A percentile compares a stretch with the other conserved stretches of the same genome.
These are phyloP conservation scores for Chaetothyriales sp. DNA, from an alignment of 2,329 filamentous ascomycete genomes.

Conservation along the genomic window DNA sequence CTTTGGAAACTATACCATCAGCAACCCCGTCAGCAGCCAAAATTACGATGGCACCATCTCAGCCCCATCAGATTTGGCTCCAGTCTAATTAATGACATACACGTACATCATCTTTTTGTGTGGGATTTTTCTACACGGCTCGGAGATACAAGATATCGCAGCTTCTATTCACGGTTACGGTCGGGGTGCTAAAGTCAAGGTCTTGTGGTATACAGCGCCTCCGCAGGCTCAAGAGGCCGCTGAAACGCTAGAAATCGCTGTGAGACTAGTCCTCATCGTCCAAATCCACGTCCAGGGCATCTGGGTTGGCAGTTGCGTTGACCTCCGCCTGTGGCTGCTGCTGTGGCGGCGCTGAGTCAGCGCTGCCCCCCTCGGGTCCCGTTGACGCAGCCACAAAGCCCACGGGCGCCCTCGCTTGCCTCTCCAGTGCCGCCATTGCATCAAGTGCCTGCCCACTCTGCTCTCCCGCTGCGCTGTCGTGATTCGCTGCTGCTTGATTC, in stretches of 20 bases:
- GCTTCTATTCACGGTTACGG: too few species aligned
- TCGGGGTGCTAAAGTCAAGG: too few species aligned
- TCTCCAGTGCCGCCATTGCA: slow-evolving; percentile 79
- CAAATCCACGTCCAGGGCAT: slow-evolving; percentile 72
- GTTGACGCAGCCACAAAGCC: slow-evolving; percentile 85
- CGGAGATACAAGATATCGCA: too few species aligned
- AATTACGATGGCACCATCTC: too few species aligned
- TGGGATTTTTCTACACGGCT: too few species aligned
- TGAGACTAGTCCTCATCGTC: slow-evolving; percentile 19
- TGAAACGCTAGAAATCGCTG: not conserved
- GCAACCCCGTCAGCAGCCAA: too few species aligned
- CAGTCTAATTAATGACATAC: too few species aligned
- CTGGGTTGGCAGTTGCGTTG: slow-evolving; percentile 55
- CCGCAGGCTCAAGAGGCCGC: not conserved
- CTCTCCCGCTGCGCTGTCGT: slow-evolving; percentile 31
- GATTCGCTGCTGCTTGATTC: slow-evolving; percentile 37
- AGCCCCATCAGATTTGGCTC: too few species aligned
- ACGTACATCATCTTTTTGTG: too few species aligned
- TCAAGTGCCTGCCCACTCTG: slow-evolving; percentile 39
- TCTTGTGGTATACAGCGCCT: too few species aligned
- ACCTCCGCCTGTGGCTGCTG: slow-evolving; percentile 24
- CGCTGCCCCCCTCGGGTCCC: slow-evolving; percentile 51
- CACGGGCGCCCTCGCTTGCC: slow-evolving; percentile 72
- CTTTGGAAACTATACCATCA: too few species aligned
- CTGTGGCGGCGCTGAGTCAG: slow-evolving; percentile 19